Evolutionary conservation across 176 grass and related monocot genomes (phyloP), one percentile per base, ranked within the genome.

Genomic region (Raddia guianensis): DNA sequence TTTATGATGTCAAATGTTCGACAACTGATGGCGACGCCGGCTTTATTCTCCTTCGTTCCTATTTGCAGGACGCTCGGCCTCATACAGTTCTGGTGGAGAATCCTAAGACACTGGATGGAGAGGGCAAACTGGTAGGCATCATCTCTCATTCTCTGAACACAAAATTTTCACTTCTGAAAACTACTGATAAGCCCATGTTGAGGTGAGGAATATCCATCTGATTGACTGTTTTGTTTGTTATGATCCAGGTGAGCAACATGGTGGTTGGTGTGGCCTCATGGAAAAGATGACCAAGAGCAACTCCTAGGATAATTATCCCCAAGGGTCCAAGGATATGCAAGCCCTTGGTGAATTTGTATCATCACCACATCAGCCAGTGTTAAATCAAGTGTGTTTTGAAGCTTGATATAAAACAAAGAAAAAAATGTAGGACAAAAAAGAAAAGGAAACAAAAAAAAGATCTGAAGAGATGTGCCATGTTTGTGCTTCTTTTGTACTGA

Each of bases 51-150:
- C 88, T 18, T 19, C 78, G 44, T 42, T 63, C 46, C 69, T 59
- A 74, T 75, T 84, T 79, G 81, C 85, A 87, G 81, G 81, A 85
- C 81, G 66, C 85, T 54, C 40, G 82, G 64, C 81, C 86, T 15
- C 86, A 89, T 33, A 92, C 86, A 27, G 90, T 89, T 79, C 74
- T 89, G 37, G 86, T 89, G 19, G 83, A 92, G 86, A 89, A 92
- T 83, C 79, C 83, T 47, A 89, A 82, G 83, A 89, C 90, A n/a
- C 18, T 92, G 13, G 87, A 92, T 79, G 86, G 74, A 12, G 89
- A 74, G 73, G 86, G 83, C 60, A 92, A 86, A 8, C 90, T 76
- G 83, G 86, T 92, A 79, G 76, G 11, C 18, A 18, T 90, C 27
- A 35, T 87, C 32, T 44, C 63, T 43, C 77, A 55, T 32, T n/a